Evolutionary conservation across 768 basidiomycete genomes (phyloP).

Genomic region (Boletus coccyginus): DNA sequence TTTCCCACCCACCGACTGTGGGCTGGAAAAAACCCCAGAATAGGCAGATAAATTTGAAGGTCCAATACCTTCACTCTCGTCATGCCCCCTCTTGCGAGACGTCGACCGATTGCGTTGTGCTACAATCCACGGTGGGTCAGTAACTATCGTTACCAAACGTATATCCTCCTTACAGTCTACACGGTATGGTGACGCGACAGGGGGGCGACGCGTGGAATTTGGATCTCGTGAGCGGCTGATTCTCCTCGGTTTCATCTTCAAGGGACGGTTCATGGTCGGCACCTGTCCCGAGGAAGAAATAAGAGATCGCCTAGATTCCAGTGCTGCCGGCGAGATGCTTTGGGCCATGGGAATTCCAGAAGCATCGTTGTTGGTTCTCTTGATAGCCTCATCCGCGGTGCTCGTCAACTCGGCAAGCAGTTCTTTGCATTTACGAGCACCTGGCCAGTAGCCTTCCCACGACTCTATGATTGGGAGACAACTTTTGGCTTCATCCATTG

Average conservation of each 20-base stretch:
- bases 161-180: slow-evolving; percentile 52
- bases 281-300: slow-evolving; percentile 39
- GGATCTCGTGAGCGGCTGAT: slow-evolving; percentile 62
- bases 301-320: slow-evolving; percentile 58
- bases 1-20: slow-evolving; percentile 41
- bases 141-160: slow-evolving; percentile 2
- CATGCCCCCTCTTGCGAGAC: slow-evolving; percentile 69
- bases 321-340: slow-evolving; percentile 31
- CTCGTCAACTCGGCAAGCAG: slow-evolving; percentile 65
- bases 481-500: slow-evolving; percentile 81
- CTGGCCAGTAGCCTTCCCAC: slow-evolving; percentile 88
- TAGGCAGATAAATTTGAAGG: slow-evolving; percentile 39
- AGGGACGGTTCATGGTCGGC: slow-evolving; percentile 45
- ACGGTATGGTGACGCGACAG: slow-evolving; percentile 62
- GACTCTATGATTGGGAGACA: slow-evolving; percentile 68
- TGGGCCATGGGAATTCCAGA: slow-evolving; percentile 25
- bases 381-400: slow-evolving; percentile 68
- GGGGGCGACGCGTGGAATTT: slow-evolving; percentile 49
- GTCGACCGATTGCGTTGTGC: slow-evolving; percentile 72
- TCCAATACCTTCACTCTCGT: slow-evolving; percentile 58
- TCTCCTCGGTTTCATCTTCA: slow-evolving; percentile 50
- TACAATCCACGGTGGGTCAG: slow-evolving; percentile 24
- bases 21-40: slow-evolving; percentile 57
- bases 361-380: slow-evolving; percentile 22
- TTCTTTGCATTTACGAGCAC: slow-evolving; percentile 84